These are phyloP conservation scores for Talaromyces sp. DNA, from an alignment of 2,329 filamentous ascomycete species.

Conservation along the genomic window DNA sequence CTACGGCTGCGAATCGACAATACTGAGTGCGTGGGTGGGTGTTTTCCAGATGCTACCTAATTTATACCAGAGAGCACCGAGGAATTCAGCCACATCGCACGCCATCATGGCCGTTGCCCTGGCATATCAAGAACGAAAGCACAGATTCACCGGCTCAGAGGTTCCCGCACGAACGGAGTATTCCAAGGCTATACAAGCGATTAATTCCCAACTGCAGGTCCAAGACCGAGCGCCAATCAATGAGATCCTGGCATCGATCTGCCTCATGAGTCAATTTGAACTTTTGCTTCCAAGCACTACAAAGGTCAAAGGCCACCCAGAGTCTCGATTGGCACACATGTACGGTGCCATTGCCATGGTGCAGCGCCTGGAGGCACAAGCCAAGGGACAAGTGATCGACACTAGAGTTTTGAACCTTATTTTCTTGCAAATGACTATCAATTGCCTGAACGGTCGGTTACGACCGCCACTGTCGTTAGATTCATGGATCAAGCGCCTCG, in stretches of 20 bases:
- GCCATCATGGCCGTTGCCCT: neutral
- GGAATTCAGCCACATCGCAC: neutral
- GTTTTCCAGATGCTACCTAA: neutral
- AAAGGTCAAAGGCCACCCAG: neutral
- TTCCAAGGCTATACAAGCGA: neutral
- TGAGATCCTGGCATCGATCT: neutral
- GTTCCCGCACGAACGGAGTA: slow-evolving; percentile 2
- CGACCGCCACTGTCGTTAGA: neutral
- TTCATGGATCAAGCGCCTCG: neutral
- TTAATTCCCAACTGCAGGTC: neutral
- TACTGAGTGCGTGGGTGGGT: neutral
- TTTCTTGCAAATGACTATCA: slow-evolving; percentile 1
- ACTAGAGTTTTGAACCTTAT: neutral
- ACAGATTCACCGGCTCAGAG: neutral
- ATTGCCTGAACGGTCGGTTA: neutral
- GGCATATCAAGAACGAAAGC: neutral
- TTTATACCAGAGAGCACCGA: neutral
- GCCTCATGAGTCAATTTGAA: neutral
- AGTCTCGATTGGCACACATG: neutral
- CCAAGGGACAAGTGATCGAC: neutral
- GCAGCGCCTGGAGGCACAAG: neutral
- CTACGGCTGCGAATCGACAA: neutral
- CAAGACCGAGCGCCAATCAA: neutral
- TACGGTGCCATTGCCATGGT: slow-evolving; percentile 1
- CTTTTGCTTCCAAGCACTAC: neutral